Base-by-base conservation (phyloP, 306 rosid genomes). In the Prunus salicina region DNA sequence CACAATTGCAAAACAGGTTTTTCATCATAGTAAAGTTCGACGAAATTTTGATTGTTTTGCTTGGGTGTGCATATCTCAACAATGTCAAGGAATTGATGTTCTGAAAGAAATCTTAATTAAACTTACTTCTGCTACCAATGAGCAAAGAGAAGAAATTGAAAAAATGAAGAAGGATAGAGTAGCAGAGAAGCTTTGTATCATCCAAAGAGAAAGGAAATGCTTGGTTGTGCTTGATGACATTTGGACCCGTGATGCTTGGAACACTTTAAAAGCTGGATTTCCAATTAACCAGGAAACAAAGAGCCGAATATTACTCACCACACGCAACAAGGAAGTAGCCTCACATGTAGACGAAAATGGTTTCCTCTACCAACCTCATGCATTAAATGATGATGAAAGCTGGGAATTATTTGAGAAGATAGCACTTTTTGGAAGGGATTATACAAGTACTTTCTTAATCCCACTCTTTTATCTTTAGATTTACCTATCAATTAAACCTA, bases 111-210 rank as follows among this genome's bases (percentile, higher is more conserved):
- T 75, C 15, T 11, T 64, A 3, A 9, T 10, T 50, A 14, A 53
- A 32, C 16, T 53, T 10, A 75, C 46, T 32, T 49, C 41, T 34
- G 72, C 83, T 66, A 34, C 86, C 12, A 79, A 76, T 38, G 84
- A 62, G 51, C 28, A 64, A 19, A 51, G 80, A 15, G 12, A 53
- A 3, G 19, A 65, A 16, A 51, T 76, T 28, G 6, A 8, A 28
- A 49, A 64, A 13, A 20, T 34, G 79, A 51, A 5, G 5, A 30
- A 66, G 4, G 65, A 32, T 5, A 72, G 65, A 14, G 9, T 76
- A 20, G 66, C 72, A 8, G 20, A 50, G 38, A 9, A 76, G 30
- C 72, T 75, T 4, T 65, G 3, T 64, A 3, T 50, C 2, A 22
- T 64, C 6, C 65, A 51, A 8, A 8, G 8, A 52, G 22, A 65